Evolutionary conservation across 495 filamentous ascomycete genomes (phyloP), one percentile per base, ranked within the genome.

Genomic region (Xylaria palmicola): DNA sequence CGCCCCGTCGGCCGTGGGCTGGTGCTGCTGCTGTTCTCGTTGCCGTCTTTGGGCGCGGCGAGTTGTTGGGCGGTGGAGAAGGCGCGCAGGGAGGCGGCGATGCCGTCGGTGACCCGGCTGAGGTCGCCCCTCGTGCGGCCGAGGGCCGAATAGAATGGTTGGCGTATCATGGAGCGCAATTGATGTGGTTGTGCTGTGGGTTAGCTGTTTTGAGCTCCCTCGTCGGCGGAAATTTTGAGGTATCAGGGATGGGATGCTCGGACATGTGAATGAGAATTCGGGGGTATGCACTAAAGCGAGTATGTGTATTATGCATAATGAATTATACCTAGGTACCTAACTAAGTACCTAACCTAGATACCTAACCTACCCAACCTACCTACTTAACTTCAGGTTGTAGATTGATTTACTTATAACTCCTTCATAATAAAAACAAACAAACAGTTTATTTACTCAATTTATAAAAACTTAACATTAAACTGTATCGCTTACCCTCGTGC

Each of bases 51-150:
- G 1, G 20, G 44, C 13, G 60, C 66, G 62, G 53, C 19, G 36
- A 65, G 71, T 3, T 55, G 58, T 17, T 68, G 63, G 32, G 70
- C 67, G 53, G 73, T 56, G 36, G 71, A 75, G 66, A 79, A 79
- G 32, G 72, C 68, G 19, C 77, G 72, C 40, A 80, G 68, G 17
- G 74, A 74, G 15, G 70, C 68, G 6, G 73, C 66, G 68, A 79
- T 79, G 29, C 77, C 75, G 53, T 80, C 75, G 22, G 71, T 51
- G 41, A 75, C 74, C 51, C 69, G 70, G 7, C 44, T 36, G 34
- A 79, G 26, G 41, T 78, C 77, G 47, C 62, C 49, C 29, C 69
- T 62, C 29, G 64, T 19, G 60, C 64, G 62, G 55, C 64, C 62
- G 43, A 59, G 19, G 54, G 62, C 62, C 62, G 66, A 63, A 19